Percentiles rank a stretch among this genome's conserved stretches.
Conservation (phyloP, 2,329 filamentous ascomycete genomes). For the Ophiostoma australiae region DNA sequence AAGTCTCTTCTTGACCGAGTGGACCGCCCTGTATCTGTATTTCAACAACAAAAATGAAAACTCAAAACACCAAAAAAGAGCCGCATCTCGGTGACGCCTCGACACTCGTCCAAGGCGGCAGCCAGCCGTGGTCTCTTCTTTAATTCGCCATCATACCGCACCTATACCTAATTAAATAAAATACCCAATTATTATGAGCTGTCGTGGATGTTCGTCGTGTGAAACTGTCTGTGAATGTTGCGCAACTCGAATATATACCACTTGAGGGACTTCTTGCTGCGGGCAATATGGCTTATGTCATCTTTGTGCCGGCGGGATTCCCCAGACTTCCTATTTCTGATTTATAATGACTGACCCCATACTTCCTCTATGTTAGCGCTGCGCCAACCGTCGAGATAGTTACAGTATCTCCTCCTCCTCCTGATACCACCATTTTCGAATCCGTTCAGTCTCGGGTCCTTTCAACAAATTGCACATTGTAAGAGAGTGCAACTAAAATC, state of each 20-base stretch:
- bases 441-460: neutral
- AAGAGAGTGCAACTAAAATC: no score
- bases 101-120: neutral
- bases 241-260: no score
- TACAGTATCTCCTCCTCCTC: neutral
- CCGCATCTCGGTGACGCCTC: neutral
- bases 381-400: neutral
- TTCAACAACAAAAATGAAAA: neutral
- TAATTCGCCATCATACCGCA: neutral
- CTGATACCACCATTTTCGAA: neutral
- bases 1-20: neutral
- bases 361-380: neutral
- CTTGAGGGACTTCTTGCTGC: no score
- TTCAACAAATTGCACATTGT: neutral
- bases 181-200: neutral
- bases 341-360: neutral
- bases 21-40: neutral
- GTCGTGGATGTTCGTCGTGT: neutral
- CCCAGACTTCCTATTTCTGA: neutral
- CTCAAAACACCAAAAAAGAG: neutral
- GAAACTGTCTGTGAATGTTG: neutral
- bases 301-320: neutral
- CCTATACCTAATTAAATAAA: neutral
- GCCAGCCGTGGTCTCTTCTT: neutral
- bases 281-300: neutral